These are phyloP conservation scores for Tilletiaria anomala DNA, from an alignment of 1,284 basidiomycete species.

Conservation along the genomic window DNA sequence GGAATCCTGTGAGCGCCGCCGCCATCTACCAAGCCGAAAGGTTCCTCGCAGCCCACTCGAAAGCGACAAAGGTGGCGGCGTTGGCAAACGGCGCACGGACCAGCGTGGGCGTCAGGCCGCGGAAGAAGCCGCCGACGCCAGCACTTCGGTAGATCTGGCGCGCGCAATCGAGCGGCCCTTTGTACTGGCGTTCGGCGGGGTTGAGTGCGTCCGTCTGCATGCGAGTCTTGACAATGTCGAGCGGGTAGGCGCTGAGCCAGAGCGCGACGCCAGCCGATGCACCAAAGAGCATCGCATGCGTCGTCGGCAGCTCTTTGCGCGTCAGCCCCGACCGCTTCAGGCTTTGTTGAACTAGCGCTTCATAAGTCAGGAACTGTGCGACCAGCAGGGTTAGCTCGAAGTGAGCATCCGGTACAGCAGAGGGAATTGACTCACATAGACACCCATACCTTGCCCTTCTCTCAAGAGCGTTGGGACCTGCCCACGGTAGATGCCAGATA, in stretches of 20 bases:
- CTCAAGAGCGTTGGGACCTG: conserved; percentile 77
- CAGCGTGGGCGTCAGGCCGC: conserved; percentile 76
- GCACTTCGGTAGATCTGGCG: conserved; percentile 65
- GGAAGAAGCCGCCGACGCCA: conserved; percentile 70
- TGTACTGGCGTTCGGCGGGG: conserved; percentile 50
- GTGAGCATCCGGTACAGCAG: too few species aligned
- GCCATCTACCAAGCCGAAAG: conserved; percentile 1
- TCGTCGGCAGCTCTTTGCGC: conserved; percentile 16
- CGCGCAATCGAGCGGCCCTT: conserved; percentile 64
- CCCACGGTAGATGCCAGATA: conserved; percentile 76
- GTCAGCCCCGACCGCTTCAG: conserved; percentile 39
- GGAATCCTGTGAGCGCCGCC: too few species aligned
- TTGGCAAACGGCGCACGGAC: conserved; percentile 50
- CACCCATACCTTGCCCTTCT: conserved; percentile 48
- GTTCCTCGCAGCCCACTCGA: conserved; percentile 15
- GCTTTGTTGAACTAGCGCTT: conserved; percentile 75
- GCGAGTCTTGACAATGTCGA: conserved; percentile 70
- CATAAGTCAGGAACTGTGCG: conserved; percentile 89
- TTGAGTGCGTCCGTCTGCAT: conserved; percentile 72
- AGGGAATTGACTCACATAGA: too few species aligned
- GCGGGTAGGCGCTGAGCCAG: conserved; percentile 31
- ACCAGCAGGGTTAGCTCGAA: too few species aligned
- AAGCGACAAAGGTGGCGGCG: conserved; percentile 35
- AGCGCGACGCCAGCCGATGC: conserved; percentile 27
- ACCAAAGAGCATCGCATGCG: conserved; percentile 29